Evolutionary conservation across 75 land plant genomes (phyloP), one percentile per base, ranked within the genome.

Genomic region (Picea glauca): DNA sequence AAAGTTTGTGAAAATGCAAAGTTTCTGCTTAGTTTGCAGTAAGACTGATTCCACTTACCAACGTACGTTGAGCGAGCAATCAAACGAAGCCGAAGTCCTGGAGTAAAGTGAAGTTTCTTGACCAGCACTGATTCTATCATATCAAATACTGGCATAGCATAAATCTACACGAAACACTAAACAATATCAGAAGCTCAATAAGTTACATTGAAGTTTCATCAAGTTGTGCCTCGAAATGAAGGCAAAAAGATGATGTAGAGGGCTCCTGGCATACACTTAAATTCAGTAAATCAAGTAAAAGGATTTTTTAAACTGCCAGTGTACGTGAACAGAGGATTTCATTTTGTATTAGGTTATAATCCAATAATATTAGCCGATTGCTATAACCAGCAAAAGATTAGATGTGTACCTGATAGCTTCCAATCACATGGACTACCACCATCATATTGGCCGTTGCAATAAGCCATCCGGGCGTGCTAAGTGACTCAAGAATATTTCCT

Each of bases 81-180:
- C 38, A 93, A 82, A 4, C 96, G 93, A 32, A 93, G 84, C 3
- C 23, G 58, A 0, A 66, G 13, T 15, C 84, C 83, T 2, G 96
- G 96, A 20, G 81, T 62, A 73, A 90, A 75, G 17, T 85, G 62
- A 64, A 88, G 50, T 76, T 70, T 88, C 58, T 87, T 83, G n/a
- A 82, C 78, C 77, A 87, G 62, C n/a, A 78, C 65, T 8, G 78
- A 85, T 81, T 92, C 94, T 13, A 92, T 75, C 90, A 88, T 76
- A 40, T 83, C 87, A 78, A 92, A 92, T 21, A 92, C 94, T 1
- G 93, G 92, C 90, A 92, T 88, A 0, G 94, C 94, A 85, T 78
- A 92, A 58, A 92, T 88, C 93, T 91, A 85, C 74, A 72, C 7
- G 17, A 26, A 75, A 46, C 32, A 13, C 58, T 6, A 58, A 75